Percentiles rank a stretch among this genome's conserved stretches.
These are phyloP conservation scores for Mortierella sp. DNA, from an alignment of 371 early-diverging fungal genomes.

Conservation along the genomic window DNA sequence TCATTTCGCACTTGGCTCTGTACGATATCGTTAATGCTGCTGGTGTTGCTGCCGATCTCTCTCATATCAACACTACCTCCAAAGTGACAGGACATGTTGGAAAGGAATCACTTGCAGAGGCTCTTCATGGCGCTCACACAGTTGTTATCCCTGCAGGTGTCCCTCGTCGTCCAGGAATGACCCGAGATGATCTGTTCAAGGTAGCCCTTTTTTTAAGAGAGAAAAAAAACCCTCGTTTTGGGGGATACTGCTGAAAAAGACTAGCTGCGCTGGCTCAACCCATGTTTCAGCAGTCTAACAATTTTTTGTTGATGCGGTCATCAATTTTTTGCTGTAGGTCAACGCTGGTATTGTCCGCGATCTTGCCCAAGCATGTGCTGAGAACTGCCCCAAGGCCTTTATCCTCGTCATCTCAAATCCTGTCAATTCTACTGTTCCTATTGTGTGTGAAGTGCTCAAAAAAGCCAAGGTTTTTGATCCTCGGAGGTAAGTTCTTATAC, in stretches of 20 bases:
- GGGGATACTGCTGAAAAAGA: too few relatives aligned
- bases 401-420: slow-evolving; percentile 91
- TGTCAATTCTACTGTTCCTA: slow-evolving; percentile 94
- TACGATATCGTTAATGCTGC: slow-evolving; percentile 84
- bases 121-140: slow-evolving; percentile 79
- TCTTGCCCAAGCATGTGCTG: slow-evolving; percentile 83
- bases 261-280: too few relatives aligned
- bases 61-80: slow-evolving; percentile 80
- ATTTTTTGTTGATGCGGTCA: too few relatives aligned
- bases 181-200: slow-evolving; percentile 90
- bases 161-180: slow-evolving; percentile 94
- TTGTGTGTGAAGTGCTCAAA: slow-evolving; percentile 88
- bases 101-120: slow-evolving; percentile 56
- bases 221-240: too few relatives aligned
- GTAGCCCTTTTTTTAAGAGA: too few relatives aligned
- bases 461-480: slow-evolving; percentile 84
- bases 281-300: too few relatives aligned
- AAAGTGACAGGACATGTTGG: slow-evolving; percentile 70
- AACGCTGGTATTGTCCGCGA: slow-evolving; percentile 91
- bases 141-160: slow-evolving; percentile 97
- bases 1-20: slow-evolving; percentile 73
- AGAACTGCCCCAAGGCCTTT: slow-evolving; percentile 84
- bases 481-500: slow-evolving; percentile 58
- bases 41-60: slow-evolving; percentile 84
- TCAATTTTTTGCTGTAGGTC: slow-evolving; percentile 58